Conservation (phyloP, 2,329 filamentous ascomycete species). For the Colletotrichum karsti region DNA sequence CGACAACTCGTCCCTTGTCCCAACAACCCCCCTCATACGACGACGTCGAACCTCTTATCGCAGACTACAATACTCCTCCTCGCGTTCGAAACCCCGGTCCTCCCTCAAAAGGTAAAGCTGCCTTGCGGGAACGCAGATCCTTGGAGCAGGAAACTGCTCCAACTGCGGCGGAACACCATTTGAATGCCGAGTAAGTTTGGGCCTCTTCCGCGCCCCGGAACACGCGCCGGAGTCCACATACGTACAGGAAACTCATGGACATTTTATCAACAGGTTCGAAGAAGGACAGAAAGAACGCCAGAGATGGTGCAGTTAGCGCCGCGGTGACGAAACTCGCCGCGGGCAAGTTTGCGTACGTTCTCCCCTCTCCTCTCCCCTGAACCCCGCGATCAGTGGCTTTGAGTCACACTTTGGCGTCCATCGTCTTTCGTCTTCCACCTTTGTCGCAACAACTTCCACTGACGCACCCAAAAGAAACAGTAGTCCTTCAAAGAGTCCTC, state of each 20-base stretch:
- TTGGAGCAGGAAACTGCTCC: conserved; percentile 31
- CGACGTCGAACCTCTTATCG: not conserved
- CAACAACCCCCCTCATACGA: conserved; percentile 1
- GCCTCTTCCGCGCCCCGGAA: not conserved
- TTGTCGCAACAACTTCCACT: conserved; percentile 20
- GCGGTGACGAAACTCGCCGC: conserved; percentile 62
- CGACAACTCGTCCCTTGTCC: not conserved
- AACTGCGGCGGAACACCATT: conserved; percentile 30
- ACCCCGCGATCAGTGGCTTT: conserved; percentile 31
- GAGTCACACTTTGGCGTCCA: conserved; percentile 35
- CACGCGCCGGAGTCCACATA: not conserved
- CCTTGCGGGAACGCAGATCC: conserved; percentile 28
- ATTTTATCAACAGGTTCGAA: conserved; percentile 46
- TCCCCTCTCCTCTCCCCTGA: conserved; percentile 4
- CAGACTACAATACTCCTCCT: not conserved
- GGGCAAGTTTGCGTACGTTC: conserved; percentile 60
- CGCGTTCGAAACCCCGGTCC: not conserved
- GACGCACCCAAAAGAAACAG: conserved; percentile 36
- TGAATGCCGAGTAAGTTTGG: conserved; percentile 32
- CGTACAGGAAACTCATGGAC: not conserved
- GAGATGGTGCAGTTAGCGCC: conserved; percentile 60
- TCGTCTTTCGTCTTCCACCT: conserved; percentile 33
- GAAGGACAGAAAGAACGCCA: conserved; percentile 64
- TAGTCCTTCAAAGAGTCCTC: conserved; percentile 41
- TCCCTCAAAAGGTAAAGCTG: conserved; percentile 18